Evolutionary conservation across 2,329 filamentous ascomycete genomes (phyloP), one percentile per base, ranked within the genome.

Genomic region (Botrytis galanthina): DNA sequence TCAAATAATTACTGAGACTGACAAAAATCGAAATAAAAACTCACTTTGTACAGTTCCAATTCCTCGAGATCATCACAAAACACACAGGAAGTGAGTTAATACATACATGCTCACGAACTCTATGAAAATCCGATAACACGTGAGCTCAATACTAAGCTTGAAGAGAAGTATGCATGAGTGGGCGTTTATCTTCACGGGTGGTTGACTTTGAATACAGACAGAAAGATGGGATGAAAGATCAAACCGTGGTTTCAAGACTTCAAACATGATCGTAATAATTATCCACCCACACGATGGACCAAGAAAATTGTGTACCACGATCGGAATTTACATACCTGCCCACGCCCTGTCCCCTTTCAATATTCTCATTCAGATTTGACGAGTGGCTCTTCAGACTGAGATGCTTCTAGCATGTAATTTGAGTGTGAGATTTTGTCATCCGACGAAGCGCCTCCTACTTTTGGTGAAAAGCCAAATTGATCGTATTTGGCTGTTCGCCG

Each of bases 151-250:
- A 64, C 42, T 64, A 32, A 46, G 16, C 35, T 42, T 68, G 35
- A 57, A 35, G 16, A 42, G 35, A 57, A 68, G 29, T 16, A 68
- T n/a, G 4, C 20, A n/a, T 32, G 18, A 68, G 63, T 37, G 46
- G 14, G 35, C 35, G 64, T n/a, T n/a, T 51, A 26, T 54, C n/a
- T 68, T 26, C 35, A 37, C 26, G 20, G 26, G 37, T 14, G 35
- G 32, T 29, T 32, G 35, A 57, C 26, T 14, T 14, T 61, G 35
- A 20, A 68, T 20, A 14, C 29, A 48, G 54, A n/a, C 48, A 16
- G n/a, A 57, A 39, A 29, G 64, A 51, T 54, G 35, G 35, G 48
- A 68, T 57, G 64, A 68, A 57, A 39, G 35, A 68, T 29, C 35
- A 54, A 57, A 68, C 64, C 18, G 18, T 6, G 1, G 46, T 68